Evolutionary conservation across 202 grass and related monocot species (phyloP), one percentile per base, ranked within the genome.

Genomic region (Setaria viridis): DNA sequence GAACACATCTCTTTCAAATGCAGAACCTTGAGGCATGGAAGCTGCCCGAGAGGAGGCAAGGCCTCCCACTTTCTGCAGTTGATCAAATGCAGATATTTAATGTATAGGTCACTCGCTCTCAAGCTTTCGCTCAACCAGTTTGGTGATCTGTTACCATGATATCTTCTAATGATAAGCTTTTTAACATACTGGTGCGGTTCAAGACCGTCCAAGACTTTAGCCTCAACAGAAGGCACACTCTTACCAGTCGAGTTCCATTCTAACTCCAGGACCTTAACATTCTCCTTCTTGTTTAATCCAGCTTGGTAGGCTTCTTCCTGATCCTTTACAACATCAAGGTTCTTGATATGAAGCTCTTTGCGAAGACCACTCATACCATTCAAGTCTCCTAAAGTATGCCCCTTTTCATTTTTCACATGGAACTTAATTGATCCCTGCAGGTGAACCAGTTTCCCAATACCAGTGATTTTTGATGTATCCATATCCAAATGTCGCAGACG

Each of bases 11-110:
- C 89, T 63, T 88, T 88, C 62, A 94, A 53, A 46, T 78, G 87
- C 56, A 88, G 65, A 78, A 84, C 51, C 60, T 86, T 86, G 14
- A 95, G 83, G 16, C 9, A 84, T 0, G 76, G 88, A 73, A 95
- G 85, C 29, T 90, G 59, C 17, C 93, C 93, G 0, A 95, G 85
- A 78, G 93, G 93, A 74, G 93, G 93, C n/a, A 95, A 72, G 64
- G 55, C 32, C 56, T 87, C 67, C 94, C 76, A 92, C 54, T 82
- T 84, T 69, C 75, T 89, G 43, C 88, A 92, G 11, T 93, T 93
- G 58, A 77, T 89, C 35, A 95, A 41, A 87, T 84, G 49, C 29
- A 95, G 77, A 29, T 59, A 87, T 58, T 82, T 89, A 9, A 93
- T 7, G n/a, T 51, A 83, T 49, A 83, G 45, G 1, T 4, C 20